Evolutionary conservation across 2,329 filamentous ascomycete genomes (phyloP).

Genomic region (Tolypocladium capitatum): DNA sequence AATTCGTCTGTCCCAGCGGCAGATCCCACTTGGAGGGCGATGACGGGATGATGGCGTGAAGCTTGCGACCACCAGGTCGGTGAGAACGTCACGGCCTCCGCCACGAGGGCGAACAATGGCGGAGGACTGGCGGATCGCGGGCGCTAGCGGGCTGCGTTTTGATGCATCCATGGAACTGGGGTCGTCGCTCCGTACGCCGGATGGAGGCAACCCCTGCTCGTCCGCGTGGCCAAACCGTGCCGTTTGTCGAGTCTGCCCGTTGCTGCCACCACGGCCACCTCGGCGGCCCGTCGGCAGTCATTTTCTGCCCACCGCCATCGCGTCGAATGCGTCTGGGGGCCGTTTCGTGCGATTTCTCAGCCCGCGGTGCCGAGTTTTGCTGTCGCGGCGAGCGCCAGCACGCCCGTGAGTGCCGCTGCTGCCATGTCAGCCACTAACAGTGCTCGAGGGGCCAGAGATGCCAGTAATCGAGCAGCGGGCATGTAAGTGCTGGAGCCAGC

Average conservation of each 20-base stretch:
- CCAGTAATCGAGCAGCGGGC: background rate
- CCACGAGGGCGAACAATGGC: background rate
- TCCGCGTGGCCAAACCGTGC: conserved; percentile 6
- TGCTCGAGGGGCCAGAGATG: background rate
- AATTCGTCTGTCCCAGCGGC: background rate
- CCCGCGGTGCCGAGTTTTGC: background rate
- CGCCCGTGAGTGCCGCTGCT: background rate
- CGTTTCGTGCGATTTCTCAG: background rate
- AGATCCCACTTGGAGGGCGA: background rate
- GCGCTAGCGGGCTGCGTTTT: background rate
- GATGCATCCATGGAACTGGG: background rate
- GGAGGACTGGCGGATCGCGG: background rate
- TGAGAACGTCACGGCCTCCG: background rate
- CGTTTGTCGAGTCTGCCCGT: conserved; percentile 1
- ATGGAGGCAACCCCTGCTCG: conserved; percentile 6
- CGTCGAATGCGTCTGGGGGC: background rate
- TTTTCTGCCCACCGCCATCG: background rate
- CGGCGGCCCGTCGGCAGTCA: background rate
- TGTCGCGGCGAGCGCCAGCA: background rate
- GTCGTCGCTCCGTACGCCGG: conserved; percentile 5
- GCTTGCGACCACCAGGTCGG: background rate
- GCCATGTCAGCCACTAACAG: background rate
- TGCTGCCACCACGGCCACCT: background rate
- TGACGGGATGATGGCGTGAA: background rate
- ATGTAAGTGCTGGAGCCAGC: conserved; percentile 1